Base-by-base conservation (phyloP, 257 asterid species). In the Paulownia fortunei region DNA sequence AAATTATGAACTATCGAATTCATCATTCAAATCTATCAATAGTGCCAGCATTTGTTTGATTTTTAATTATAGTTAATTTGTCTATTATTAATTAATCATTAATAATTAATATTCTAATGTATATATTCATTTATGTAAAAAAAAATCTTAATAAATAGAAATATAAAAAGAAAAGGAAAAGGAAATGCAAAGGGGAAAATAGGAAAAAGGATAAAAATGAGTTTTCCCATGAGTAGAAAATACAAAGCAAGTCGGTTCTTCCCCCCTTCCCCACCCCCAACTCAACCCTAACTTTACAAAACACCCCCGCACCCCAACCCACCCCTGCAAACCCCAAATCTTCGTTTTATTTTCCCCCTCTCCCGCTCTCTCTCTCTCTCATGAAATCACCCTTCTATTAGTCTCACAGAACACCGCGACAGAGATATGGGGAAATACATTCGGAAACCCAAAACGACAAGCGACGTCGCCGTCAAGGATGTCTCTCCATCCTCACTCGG, bases 391-490 rank as follows among this genome's bases (percentile, higher is more conserved):
- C 44, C 21, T 58, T 70, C 63, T 23, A 30, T 5, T 8, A 24
- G 41, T 60, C 34, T 21, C 49, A 52, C 16, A 69, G 19, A 32
- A 21, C 69, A 19, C 30, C 36, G 72, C 58, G 68, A 21, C 44
- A n/a, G 60, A 70, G 66, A 51, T 15, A 89, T 88, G 96, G 97
- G 94, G 15, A 92, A 86, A 80, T 88, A 90, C 86, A 86, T 88
- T 79, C 82, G 87, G 34, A 88, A 90, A 60, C 80, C 88, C 26
- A 87, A 86, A 78, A 76, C 85, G 46, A 78, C 87, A 5, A 84
- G 82, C 11, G 91, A 88, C 81, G 87, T 86, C 18, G 84, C 86
- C 51, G 90, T 85, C 21, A 83, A 82, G 89, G 96, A 90, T 19
- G 75, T 81, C 64, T 80, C 89, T 0, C 92, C 91, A 55, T 77